Base-by-base conservation (phyloP, 2,329 filamentous ascomycete genomes). In the Coniosporium tulheliwenetii region DNA sequence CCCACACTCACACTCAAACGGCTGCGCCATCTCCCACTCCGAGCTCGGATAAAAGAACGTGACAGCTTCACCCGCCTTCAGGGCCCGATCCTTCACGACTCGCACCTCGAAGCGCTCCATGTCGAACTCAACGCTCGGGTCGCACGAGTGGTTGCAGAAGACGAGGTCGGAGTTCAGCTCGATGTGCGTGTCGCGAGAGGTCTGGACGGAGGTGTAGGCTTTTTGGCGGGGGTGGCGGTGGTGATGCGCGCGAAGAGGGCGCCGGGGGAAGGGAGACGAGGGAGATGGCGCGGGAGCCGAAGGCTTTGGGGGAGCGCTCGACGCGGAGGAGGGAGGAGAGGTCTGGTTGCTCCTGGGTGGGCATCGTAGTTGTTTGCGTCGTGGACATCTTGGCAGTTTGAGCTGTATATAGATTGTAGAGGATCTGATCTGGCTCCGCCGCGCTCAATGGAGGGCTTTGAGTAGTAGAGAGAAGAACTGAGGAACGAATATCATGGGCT, bases 121-220 rank as follows among this genome's bases (percentile, higher is more conserved):
- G 48, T 75, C 70, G 47, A 75, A 72, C 39, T 71, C 62, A 10
- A 75, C 46, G 3, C 63, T 64, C 1, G 72, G 72, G 9, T 51
- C 54, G 52, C 69, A 75, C 2, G 65, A 69, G 54, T 75, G 71
- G 56, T 75, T 76, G 58, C 69, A 65, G 54, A 65, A 75, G 16
- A 74, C 64, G 9, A 75, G 58, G 47, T 73, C 71, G 43, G 62
- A 67, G 54, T 73, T 73, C 5, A 74, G 62, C 47, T 75, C 70
- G 47, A 75, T 69, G 53, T 75, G 70, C 1, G 61, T 57, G 41
- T 62, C 59, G 15, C 53, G 52, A 1, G 61, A 62, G 1, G 65
- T 65, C 47, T 75, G 70, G 2, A 75, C 71, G 2, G 64, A 68
- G 2, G 63, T 64, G 58, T 70, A 74, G 29, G 64, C 62, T 4